These are phyloP conservation scores for Emergomyces pasteurianus DNA, from an alignment of 2,329 filamentous ascomycete species.

Conservation along the genomic window DNA sequence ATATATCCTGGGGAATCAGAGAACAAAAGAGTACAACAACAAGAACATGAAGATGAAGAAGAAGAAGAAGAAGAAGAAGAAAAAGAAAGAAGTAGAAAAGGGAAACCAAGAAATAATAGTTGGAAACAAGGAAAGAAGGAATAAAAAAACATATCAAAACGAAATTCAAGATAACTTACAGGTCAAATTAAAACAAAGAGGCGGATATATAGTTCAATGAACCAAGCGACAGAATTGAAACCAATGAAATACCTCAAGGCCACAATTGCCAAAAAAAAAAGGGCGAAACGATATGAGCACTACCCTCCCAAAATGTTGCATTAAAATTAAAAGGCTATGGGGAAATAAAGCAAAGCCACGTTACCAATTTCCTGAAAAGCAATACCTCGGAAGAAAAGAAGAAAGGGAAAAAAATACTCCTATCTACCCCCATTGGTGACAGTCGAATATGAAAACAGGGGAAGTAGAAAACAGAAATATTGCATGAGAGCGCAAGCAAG, in stretches of 20 bases:
- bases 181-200: neutral
- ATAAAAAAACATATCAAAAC: neutral
- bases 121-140: neutral
- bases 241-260: neutral
- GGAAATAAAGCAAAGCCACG: neutral
- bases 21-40: too few relatives aligned
- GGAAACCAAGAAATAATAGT: too few relatives aligned
- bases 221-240: neutral
- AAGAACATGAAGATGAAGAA: too few relatives aligned
- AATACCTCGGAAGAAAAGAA: neutral
- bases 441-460: neutral
- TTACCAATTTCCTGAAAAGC: neutral
- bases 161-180: neutral
- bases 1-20: neutral
- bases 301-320: neutral
- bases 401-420: neutral
- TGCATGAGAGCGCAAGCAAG: neutral
- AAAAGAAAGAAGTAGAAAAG: neutral
- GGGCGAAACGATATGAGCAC: neutral
- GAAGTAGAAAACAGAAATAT: neutral
- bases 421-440: neutral
- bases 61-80: neutral
- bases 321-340: neutral
- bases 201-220: neutral
- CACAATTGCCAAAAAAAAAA: neutral